Percentiles rank a stretch among this genome's conserved stretches.
Conservation (phyloP, 805 yeast genomes). For the Wickerhamiella shivajii region DNA sequence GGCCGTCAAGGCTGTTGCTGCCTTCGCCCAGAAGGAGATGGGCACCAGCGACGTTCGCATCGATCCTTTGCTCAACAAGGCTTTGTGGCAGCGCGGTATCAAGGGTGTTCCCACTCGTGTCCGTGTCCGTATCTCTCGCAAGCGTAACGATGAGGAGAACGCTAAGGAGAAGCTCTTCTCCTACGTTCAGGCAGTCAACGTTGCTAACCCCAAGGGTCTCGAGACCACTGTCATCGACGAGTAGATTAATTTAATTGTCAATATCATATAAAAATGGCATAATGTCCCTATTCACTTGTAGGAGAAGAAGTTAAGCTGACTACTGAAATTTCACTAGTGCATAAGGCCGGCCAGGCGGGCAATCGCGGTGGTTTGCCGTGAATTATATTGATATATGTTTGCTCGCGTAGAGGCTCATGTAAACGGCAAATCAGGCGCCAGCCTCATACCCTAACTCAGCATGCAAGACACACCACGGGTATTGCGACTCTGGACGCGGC, state of each 20-base stretch:
- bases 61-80: constrained; percentile 97
- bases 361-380: no score
- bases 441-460: no score
- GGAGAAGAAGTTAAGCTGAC: no score
- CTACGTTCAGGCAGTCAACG: constrained; percentile 93
- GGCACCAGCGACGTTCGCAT: constrained; percentile 98
- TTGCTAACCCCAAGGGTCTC: constrained; percentile 92
- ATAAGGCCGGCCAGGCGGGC: no score
- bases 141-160: constrained; percentile 99
- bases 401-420: no score
- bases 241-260: constrained; percentile 26
- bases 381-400: no score
- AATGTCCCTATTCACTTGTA: background rate
- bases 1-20: constrained; percentile 98
- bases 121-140: constrained; percentile 97
- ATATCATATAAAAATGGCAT: constrained; percentile 13
- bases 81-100: constrained; percentile 98
- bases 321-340: no score
- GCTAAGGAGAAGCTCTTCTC: constrained; percentile 97
- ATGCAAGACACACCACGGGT: no score
- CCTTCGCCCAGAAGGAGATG: constrained; percentile 97
- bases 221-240: constrained; percentile 93
- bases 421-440: no score
- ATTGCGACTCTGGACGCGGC: no score
- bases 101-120: constrained; percentile 97